Base-by-base conservation (phyloP, 352 stramenopile species). In the Plasmopara muralis region DNA sequence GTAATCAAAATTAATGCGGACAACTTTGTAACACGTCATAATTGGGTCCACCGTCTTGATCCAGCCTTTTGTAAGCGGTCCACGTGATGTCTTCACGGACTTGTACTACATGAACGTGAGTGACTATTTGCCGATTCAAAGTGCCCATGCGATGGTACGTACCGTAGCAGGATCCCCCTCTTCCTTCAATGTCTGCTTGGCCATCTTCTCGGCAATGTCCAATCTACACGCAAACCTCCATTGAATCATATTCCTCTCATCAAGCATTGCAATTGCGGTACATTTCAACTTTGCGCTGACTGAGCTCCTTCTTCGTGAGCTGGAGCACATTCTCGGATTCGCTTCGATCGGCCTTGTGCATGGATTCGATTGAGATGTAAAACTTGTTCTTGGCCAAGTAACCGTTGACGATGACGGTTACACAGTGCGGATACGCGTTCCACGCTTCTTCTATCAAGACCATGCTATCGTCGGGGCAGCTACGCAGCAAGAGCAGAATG, bases 1-100 rank as follows among this genome's bases (percentile, higher is more conserved):
- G 66, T 93, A 93, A 59, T 93, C 80, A 56, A 93, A 93, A 66
- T 91, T 90, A 61, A 93, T 76, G 56, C 80, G 79, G 53, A 90
- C 83, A 42, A 78, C 74, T 67, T 93, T 93, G 72, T 89, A 87
- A 64, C 83, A 93, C 42, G 83, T 93, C 83, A 91, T 91, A 54
- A 93, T 43, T 8, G 80, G 83, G 15, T 83, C 64, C 8, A 87
- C 73, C 4, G 72, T 85, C 55, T 83, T 76, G 43, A 71, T 58
- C 83, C 82, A 94, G 45, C 67, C 82, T 35, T 68, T 71, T 18
- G 68, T 18, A 6, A 94, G 66, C 31, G 82, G 82, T 12, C 83
- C 83, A 45, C 83, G 79, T 9, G 61, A 74, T 30, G 82, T 89
- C 50, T 90, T 90, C 10, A 63, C 51, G 15, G 76, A 92, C 48